Conservation (phyloP, 2,329 filamentous ascomycete genomes). For the Penicillium sp. region DNA sequence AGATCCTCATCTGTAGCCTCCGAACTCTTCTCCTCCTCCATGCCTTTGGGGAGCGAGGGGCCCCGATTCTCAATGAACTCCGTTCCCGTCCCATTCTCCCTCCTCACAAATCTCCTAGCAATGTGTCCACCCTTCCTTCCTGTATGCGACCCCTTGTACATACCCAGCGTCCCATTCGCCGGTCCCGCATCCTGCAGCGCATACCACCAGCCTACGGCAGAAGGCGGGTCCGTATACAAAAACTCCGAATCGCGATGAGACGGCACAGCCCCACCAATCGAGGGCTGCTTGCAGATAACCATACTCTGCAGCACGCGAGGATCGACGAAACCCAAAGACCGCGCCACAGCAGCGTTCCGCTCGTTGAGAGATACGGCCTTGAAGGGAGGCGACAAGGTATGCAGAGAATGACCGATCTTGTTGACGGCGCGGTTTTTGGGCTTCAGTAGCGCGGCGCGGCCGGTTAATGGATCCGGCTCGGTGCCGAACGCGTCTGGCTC, state of each 20-base stretch:
- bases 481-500: slow-evolving; percentile 80
- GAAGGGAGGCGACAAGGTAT: slow-evolving; percentile 67
- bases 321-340: slow-evolving; percentile 69
- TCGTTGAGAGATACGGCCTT: slow-evolving; percentile 46
- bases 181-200: slow-evolving; percentile 86
- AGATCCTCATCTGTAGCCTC: slow-evolving; percentile 51
- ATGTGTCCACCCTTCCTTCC: slow-evolving; percentile 61
- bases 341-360: slow-evolving; percentile 63
- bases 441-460: slow-evolving; percentile 62
- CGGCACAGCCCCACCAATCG: slow-evolving; percentile 88
- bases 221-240: slow-evolving; percentile 82
- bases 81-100: slow-evolving; percentile 52
- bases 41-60: slow-evolving; percentile 58
- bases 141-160: slow-evolving; percentile 74
- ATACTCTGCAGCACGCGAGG: slow-evolving; percentile 85
- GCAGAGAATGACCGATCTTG: slow-evolving; percentile 78
- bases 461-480: slow-evolving; percentile 38
- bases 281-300: slow-evolving; percentile 97
- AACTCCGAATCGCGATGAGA: slow-evolving; percentile 93
- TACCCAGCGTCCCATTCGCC: slow-evolving; percentile 85
- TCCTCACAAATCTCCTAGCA: slow-evolving; percentile 70
- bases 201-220: slow-evolving; percentile 95
- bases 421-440: slow-evolving; percentile 86
- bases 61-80: slow-evolving; percentile 71
- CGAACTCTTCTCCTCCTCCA: slow-evolving; percentile 41